Conservation (phyloP, 2,329 filamentous ascomycete genomes). For the Fusarium falciforme region DNA sequence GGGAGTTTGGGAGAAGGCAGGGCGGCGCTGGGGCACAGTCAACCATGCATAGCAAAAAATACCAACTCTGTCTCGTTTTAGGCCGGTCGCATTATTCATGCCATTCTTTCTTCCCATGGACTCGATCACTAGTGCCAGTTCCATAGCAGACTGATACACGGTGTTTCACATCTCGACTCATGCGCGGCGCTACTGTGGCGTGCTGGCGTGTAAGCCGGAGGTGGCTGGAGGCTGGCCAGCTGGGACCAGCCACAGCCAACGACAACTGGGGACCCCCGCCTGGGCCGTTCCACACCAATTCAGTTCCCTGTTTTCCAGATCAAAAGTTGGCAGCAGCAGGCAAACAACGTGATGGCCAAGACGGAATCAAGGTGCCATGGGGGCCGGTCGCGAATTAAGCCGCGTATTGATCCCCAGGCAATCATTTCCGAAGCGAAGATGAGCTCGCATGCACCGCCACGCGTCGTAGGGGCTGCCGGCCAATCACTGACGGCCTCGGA, state of each 20-base stretch:
- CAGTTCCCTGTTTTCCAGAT: conserved; percentile 32
- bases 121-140: background rate
- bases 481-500: conserved; percentile 27
- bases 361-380: background rate
- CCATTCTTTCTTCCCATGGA: background rate
- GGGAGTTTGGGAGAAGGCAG: background rate
- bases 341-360: conserved; percentile 31
- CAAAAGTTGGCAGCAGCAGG: conserved; percentile 37
- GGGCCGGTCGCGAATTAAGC: conserved; percentile 11
- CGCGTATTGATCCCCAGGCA: conserved; percentile 21
- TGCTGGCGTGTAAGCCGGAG: conserved; percentile 23
- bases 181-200: conserved; percentile 27
- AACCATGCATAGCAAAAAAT: conserved; percentile 1
- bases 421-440: conserved; percentile 37
- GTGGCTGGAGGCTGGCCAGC: conserved; percentile 14
- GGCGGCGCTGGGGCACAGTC: background rate
- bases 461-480: background rate
- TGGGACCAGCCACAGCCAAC: conserved; percentile 33
- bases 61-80: background rate
- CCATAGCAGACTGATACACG: background rate
- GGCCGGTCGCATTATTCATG: background rate
- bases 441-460: conserved; percentile 38
- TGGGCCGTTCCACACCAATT: conserved; percentile 23
- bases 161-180: conserved; percentile 33
- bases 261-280: conserved; percentile 16